Evolutionary conservation across 1,284 basidiomycete species (phyloP).

Genomic region (Prillingera fragicola): DNA sequence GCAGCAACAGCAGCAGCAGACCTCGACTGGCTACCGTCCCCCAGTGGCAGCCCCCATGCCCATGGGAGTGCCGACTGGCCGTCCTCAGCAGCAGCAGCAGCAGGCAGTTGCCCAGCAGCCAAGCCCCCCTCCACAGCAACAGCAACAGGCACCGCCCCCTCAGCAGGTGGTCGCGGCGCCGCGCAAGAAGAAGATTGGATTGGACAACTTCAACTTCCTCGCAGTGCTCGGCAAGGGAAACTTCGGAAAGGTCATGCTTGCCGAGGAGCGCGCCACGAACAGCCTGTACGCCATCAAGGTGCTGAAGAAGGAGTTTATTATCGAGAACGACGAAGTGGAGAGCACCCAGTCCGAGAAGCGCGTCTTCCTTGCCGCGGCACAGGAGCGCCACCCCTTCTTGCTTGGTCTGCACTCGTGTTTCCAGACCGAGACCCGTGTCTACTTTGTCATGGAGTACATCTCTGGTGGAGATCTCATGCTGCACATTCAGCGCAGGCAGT

Average conservation of each 20-base stretch:
- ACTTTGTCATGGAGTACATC: conserved; percentile 76
- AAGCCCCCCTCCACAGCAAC: conserved; percentile 3
- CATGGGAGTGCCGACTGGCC: neutral
- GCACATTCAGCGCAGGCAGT: conserved; percentile 75
- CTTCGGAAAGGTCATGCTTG: conserved; percentile 99
- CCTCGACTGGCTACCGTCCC: neutral
- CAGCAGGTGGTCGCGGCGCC: conserved; percentile 10
- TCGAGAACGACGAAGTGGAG: conserved; percentile 99
- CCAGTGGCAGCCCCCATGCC: conserved; percentile 1
- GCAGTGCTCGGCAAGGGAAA: conserved; percentile 99
- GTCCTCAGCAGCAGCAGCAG: conserved; percentile 48
- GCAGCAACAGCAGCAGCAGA: too few relatives aligned
- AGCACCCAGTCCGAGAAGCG: conserved; percentile 99
- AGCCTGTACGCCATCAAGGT: conserved; percentile 98
- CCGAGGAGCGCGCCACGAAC: conserved; percentile 90
- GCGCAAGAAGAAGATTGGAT: conserved; percentile 79
- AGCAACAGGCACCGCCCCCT: conserved; percentile 1
- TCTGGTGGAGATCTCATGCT: conserved; percentile 75
- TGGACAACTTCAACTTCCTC: conserved; percentile 99
- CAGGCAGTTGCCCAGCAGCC: conserved; percentile 12
- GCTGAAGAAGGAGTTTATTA: conserved; percentile 99
- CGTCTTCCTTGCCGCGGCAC: conserved; percentile 91
- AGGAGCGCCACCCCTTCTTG: conserved; percentile 95
- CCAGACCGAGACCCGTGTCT: conserved; percentile 96
- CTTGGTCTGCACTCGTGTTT: conserved; percentile 97